These are phyloP conservation scores for Globisporangium solare DNA, from an alignment of 352 stramenopile genomes.

Conservation along the genomic window DNA sequence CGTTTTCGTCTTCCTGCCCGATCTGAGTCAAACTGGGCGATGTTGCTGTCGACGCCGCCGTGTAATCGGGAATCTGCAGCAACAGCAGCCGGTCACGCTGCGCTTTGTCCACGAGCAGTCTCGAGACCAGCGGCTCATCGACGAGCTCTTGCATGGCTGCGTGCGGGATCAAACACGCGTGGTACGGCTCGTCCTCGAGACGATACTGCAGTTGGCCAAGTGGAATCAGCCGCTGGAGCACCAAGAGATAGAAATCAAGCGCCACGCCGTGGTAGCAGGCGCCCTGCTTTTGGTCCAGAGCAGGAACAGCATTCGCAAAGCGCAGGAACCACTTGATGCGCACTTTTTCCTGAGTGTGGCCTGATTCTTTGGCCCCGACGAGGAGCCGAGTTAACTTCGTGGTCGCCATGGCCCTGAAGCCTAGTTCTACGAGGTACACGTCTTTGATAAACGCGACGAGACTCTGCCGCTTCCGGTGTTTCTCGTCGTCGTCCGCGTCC, in stretches of 20 bases:
- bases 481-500: conserved; percentile 31
- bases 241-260: conserved; percentile 52
- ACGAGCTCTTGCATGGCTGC: conserved; percentile 34
- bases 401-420: conserved; percentile 52
- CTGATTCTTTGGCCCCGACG: conserved; percentile 31
- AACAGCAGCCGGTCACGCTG: conserved; percentile 39
- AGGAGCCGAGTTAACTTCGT: conserved; percentile 50
- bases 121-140: conserved; percentile 35
- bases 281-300: conserved; percentile 1
- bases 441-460: conserved; percentile 55
- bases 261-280: conserved; percentile 31
- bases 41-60: not conserved
- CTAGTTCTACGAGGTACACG: conserved; percentile 57
- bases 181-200: conserved; percentile 43
- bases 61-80: conserved; percentile 12
- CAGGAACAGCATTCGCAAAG: conserved; percentile 38
- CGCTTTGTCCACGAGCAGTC: conserved; percentile 45
- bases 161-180: conserved; percentile 40
- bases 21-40: not conserved
- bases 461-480: conserved; percentile 29
- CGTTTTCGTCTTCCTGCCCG: too few species aligned
- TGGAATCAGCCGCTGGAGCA: conserved; percentile 43
- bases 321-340: conserved; percentile 64
- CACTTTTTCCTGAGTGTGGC: conserved; percentile 37
- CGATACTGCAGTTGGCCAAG: conserved; percentile 29